phyloP scores from a whole-genome alignment of 176 grass and related monocot genomes.

The Juncus inflexus region DNA sequence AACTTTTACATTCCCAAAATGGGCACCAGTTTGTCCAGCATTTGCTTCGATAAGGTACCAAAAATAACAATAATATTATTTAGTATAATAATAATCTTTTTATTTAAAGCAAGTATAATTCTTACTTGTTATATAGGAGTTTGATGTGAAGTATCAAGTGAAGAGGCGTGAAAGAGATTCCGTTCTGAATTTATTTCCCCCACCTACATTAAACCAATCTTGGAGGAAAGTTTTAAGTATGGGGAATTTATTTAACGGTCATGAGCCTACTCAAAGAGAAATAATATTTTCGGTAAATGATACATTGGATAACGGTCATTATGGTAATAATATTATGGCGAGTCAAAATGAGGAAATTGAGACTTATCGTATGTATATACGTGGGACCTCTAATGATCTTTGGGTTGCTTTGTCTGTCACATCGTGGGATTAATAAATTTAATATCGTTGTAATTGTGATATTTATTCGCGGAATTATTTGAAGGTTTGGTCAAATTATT shows the following conservation, averaged over 20 bases:
- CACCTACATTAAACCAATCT: constrained; percentile 76
- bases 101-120: constrained; percentile 8
- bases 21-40: constrained; percentile 69
- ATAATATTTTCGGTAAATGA: constrained; percentile 78
- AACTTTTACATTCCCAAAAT: constrained; percentile 89
- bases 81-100: background rate
- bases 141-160: constrained; percentile 61
- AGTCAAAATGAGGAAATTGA: constrained; percentile 54
- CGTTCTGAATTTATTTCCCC: constrained; percentile 72
- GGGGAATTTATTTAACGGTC: constrained; percentile 97
- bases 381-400: constrained; percentile 88
- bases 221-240: constrained; percentile 99
- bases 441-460: too few species aligned
- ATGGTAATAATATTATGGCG: constrained; percentile 49
- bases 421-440: constrained; percentile 67
- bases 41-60: constrained; percentile 81
- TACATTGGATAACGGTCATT: constrained; percentile 57
- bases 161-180: constrained; percentile 61
- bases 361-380: constrained; percentile 91
- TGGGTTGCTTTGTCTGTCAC: constrained; percentile 83
- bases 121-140: constrained; percentile 49
- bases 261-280: constrained; percentile 79
- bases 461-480: too few species aligned
- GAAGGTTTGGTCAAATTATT: too few species aligned
- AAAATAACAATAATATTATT: constrained; percentile 10